Evolutionary conservation across 805 yeast genomes (phyloP), one percentile per base, ranked within the genome.

Genomic region (Torulaspora indica): DNA sequence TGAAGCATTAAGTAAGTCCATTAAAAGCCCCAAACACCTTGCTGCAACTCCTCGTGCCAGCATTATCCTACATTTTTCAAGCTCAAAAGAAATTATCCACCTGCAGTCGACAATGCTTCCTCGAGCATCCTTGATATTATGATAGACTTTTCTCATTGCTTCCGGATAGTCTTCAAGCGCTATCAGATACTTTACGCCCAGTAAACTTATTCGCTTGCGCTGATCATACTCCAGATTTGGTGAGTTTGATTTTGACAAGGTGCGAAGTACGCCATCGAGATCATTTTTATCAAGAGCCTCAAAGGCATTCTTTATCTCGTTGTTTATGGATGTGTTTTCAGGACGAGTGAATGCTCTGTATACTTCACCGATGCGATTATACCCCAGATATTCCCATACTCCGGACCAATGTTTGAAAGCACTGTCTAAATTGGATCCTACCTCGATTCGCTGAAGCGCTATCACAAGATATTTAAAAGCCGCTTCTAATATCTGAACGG

Each of bases 381-480:
- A 55, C 13, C 64, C 64, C 32, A 55, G 51, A 38, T 37, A 42
- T 12, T 43, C 46, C 63, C 59, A 60, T 17, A 55, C 30, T 20
- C 46, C 43, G 24, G 48, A 34, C 23, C 40, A 41, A 43, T 47
- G 47, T 40, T 47, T 24, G 40, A 46, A 46, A 31, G 45, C 33
- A 30, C 42, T 35, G 38, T 46, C 42, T 55, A 63, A 29, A 55
- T 57, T 23, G 54, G 57, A 8, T 66, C 61, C 40, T 9, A 48
- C 42, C 20, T 51, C 49, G 8, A 38, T 25, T 43, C 75, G 77
- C 52, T 75, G 75, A 17, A 83, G 58, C 0, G 83, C 68, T 8
- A 82, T 68, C 51, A 74, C 79, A 2, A 71, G 66, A 0, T 85
- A 77, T 52, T 79, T 79, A 12, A 75, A 70, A 7, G 79, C 58